A percentile compares a stretch with the other conserved stretches of the same genome.
These are phyloP conservation scores for Monotropa hypopitys DNA, from an alignment of 179 eudicot species.

Conservation along the genomic window DNA sequence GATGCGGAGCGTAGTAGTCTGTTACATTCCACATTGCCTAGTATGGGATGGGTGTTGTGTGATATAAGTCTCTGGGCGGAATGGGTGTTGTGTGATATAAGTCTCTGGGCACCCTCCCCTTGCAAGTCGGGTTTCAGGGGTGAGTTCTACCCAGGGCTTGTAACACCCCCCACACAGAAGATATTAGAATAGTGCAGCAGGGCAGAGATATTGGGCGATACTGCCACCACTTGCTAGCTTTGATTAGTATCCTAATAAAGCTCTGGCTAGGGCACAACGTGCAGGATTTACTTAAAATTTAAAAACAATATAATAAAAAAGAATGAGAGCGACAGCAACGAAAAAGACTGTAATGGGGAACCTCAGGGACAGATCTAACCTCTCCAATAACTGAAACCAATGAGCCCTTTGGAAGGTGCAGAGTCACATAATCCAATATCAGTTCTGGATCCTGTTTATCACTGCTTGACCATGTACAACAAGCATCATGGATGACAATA, in stretches of 20 bases:
- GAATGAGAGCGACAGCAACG: not conserved
- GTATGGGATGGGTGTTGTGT: too few relatives aligned
- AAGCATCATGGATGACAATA: constrained; percentile 50
- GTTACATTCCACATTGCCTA: too few relatives aligned
- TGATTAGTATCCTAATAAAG: not conserved
- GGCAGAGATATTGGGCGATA: too few relatives aligned
- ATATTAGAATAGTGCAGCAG: too few relatives aligned
- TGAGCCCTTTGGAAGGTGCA: constrained; percentile 59
- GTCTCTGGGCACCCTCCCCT: too few relatives aligned
- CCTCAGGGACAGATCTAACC: constrained; percentile 29
- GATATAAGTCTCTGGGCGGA: too few relatives aligned
- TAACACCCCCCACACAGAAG: too few relatives aligned
- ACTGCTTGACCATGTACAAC: constrained; percentile 64
- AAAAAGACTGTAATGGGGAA: not conserved
- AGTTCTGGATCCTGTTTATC: constrained; percentile 26
- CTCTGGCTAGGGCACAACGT: not conserved
- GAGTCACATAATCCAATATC: constrained; percentile 42
- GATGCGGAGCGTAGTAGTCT: too few relatives aligned
- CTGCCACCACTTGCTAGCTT: not conserved
- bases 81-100: too few relatives aligned
- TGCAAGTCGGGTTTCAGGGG: too few relatives aligned
- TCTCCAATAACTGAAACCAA: constrained; percentile 79
- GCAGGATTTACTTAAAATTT: not conserved
- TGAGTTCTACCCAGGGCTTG: too few relatives aligned
- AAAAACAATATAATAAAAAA: not conserved